These are phyloP conservation scores for Ajuga reptans DNA, from an alignment of 305 asterid genomes.

Conservation along the genomic window DNA sequence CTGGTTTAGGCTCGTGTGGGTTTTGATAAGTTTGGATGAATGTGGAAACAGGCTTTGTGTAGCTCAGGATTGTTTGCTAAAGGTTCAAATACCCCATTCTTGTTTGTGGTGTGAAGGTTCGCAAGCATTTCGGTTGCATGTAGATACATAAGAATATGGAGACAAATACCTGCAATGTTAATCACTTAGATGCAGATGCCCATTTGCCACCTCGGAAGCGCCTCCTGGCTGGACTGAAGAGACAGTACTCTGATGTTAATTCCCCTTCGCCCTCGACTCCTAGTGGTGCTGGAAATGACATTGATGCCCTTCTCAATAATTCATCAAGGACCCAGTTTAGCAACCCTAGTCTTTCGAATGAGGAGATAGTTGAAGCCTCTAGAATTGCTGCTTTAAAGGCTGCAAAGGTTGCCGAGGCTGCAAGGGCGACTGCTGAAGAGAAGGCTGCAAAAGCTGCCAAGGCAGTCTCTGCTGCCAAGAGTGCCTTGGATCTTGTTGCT, in stretches of 20 bases:
- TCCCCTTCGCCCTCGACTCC: conserved; percentile 38
- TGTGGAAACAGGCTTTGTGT: neutral
- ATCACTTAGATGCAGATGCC: conserved; percentile 71
- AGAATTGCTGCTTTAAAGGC: conserved; percentile 70
- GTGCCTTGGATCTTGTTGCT: conserved; percentile 74
- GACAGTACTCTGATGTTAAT: conserved; percentile 65
- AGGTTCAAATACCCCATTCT: neutral
- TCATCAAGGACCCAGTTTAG: conserved; percentile 39
- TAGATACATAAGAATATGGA: conserved; percentile 61
- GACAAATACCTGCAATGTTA: conserved; percentile 45
- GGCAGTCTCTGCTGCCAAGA: conserved; percentile 87
- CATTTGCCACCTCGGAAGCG: conserved; percentile 96
- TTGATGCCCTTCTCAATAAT: conserved; percentile 33
- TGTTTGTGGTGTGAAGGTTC: conserved; percentile 28
- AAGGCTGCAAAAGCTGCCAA: conserved; percentile 85
- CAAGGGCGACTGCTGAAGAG: conserved; percentile 80
- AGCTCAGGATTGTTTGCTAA: conserved; percentile 14
- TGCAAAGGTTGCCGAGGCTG: conserved; percentile 53
- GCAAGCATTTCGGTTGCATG: conserved; percentile 27
- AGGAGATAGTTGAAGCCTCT: conserved; percentile 71
- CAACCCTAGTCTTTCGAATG: conserved; percentile 46
- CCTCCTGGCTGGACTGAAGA: conserved; percentile 83
- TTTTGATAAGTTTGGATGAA: conserved; percentile 1
- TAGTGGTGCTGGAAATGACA: conserved; percentile 30
- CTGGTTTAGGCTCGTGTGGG: conserved; percentile 1